A percentile compares a stretch with the other conserved stretches of the same genome.
Conservation (phyloP, 1,284 basidiomycete species). For the Cutaneotrichosporon daszewskae region DNA sequence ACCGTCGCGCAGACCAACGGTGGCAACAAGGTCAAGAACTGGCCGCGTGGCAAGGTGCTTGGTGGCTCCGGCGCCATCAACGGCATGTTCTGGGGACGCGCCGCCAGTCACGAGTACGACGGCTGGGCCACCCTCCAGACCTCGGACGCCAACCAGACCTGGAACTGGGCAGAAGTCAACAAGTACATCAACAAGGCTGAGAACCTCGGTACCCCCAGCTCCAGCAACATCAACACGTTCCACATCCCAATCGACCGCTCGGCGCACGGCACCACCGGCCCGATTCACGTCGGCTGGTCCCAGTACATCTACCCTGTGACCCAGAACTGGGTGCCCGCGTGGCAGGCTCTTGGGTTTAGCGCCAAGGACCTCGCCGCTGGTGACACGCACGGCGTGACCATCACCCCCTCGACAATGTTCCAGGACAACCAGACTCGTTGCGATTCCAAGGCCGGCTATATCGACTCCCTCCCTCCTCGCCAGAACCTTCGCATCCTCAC, state of each 20-base stretch:
- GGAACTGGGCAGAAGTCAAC: slow-evolving; percentile 43
- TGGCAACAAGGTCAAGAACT: slow-evolving; percentile 33
- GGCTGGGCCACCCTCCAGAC: slow-evolving; percentile 47
- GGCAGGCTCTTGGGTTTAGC: slow-evolving; percentile 50
- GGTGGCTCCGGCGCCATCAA: slow-evolving; percentile 66
- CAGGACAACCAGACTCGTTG: slow-evolving; percentile 60
- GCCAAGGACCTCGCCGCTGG: slow-evolving; percentile 46
- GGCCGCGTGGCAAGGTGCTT: slow-evolving; percentile 63
- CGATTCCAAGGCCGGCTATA: slow-evolving; percentile 63
- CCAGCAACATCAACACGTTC: slow-evolving; percentile 36
- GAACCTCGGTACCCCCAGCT: slow-evolving; percentile 39
- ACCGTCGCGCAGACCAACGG: slow-evolving; percentile 53
- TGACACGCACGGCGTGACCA: slow-evolving; percentile 36
- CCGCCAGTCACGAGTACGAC: slow-evolving; percentile 45
- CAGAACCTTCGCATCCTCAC: slow-evolving; percentile 58
- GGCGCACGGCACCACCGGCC: slow-evolving; percentile 52
- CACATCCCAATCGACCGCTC: slow-evolving; percentile 41
- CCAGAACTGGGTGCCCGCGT: slow-evolving; percentile 55
- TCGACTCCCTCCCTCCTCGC: slow-evolving; percentile 58
- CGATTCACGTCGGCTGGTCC: slow-evolving; percentile 48
- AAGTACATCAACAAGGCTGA: slow-evolving; percentile 49
- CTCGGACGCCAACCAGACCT: slow-evolving; percentile 30
- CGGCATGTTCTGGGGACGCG: slow-evolving; percentile 59
- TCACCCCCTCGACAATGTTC: slow-evolving; percentile 62
- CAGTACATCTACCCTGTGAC: slow-evolving; percentile 51